Evolutionary conservation across 805 yeast genomes (phyloP), one percentile per base, ranked within the genome.

Genomic region (Starmerella ratchasimensis): DNA sequence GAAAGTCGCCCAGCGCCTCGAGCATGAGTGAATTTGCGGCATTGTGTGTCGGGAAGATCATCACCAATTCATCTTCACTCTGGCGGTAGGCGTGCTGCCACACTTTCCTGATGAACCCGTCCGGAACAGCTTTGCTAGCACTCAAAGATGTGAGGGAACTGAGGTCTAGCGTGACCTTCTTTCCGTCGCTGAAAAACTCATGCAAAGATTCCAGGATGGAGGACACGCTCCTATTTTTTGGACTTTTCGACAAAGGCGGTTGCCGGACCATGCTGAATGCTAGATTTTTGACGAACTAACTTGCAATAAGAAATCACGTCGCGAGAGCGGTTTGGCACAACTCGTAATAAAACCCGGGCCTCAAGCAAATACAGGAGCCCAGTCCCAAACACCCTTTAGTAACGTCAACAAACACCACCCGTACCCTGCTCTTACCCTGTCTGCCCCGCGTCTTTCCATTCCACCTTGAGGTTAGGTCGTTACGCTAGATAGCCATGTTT

Each of bases 31-130:
- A 54, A 1, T 52, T 46, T 1, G 62, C 48, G 0, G 61, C 52
- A 2, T 43, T 43, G 31, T 49, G 48, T 2, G 57, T 49, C 2
- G 59, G 60, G 44, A 50, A 40, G 10, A 62, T 42, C 19, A 61
- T 44, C 8, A 62, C 39, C 17, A 62, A 51, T 47, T 62, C 66
- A 37, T 62, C 64, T 44, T 62, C 67, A 6, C 56, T 52, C 14
- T 65, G 55, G 30, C 55, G 49, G 34, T 52, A 50, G 4, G 65
- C 64, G 38, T 62, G 67, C 28, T 54, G 58, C 63, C 65, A 60
- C 5, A 61, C 39, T 8, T 52, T 36, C 9, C 54, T 46, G 20
- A 61, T 37, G 21, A 60, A 52, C 19, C 54, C 47, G 14, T 50
- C 54, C 24, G 63, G 64, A 9, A 52, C 47, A 14, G 41, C 43